Evolutionary conservation across 345 rosid genomes (phyloP).

Genomic region (Ceriops tagal): DNA sequence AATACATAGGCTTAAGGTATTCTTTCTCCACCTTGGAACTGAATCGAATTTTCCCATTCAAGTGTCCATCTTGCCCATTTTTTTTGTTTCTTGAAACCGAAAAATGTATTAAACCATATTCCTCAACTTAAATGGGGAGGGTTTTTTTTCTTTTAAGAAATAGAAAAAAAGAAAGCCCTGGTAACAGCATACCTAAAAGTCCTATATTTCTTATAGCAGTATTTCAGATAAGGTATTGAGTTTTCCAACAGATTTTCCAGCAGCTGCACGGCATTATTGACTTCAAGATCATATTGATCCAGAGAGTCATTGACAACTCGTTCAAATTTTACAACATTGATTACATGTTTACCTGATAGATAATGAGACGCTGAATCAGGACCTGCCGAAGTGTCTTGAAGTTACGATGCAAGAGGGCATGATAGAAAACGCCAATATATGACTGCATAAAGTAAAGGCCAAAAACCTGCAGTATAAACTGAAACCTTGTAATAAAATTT

Average conservation of each 20-base stretch:
- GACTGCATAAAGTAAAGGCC: constrained; percentile 97
- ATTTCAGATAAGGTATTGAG: constrained; percentile 72
- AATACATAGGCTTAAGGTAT: constrained; percentile 71
- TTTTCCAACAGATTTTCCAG: constrained; percentile 73
- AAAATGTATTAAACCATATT: background rate
- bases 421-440: constrained; percentile 91
- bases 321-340: constrained; percentile 3
- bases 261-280: constrained; percentile 43
- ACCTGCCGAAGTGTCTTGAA: constrained; percentile 78
- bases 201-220: constrained; percentile 67
- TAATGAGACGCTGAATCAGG: constrained; percentile 71
- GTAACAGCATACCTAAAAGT: constrained; percentile 54
- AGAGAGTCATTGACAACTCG: background rate
- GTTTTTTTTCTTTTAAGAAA: background rate
- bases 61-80: constrained; percentile 42
- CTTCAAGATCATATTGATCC: constrained; percentile 8
- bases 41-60: constrained; percentile 53
- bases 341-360: constrained; percentile 46
- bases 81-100: constrained; percentile 58
- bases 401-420: constrained; percentile 83
- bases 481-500: constrained; percentile 15
- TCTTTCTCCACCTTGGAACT: constrained; percentile 88
- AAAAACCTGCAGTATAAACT: constrained; percentile 62
- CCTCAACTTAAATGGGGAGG: background rate
- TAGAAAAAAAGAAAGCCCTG: background rate